Conservation (phyloP, 169 alveolate genomes). For the Plasmodium gonderi region DNA sequence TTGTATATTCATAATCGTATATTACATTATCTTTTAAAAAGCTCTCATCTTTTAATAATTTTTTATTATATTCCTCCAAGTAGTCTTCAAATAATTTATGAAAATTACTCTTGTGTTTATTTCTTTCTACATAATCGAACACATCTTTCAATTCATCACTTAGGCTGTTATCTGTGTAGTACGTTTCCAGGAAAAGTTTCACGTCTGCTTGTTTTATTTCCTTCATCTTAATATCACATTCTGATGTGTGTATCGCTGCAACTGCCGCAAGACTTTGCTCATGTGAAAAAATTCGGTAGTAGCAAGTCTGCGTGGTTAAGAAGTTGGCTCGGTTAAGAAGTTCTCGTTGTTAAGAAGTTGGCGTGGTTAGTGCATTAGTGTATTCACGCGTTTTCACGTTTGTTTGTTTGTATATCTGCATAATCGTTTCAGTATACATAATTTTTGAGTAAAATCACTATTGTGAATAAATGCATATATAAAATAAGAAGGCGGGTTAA, state of each 20-base stretch:
- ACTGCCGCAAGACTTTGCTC: neutral
- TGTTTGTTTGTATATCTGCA: neutral
- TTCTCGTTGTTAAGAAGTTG: neutral
- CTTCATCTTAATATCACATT: constrained; percentile 16
- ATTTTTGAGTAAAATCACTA: neutral
- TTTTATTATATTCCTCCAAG: constrained; percentile 55
- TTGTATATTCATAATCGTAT: constrained; percentile 64
- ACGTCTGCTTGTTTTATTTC: constrained; percentile 73
- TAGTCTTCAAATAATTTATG: constrained; percentile 72
- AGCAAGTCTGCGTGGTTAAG: neutral
- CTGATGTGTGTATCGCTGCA: neutral
- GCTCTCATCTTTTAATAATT: constrained; percentile 34
- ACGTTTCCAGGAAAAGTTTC: constrained; percentile 62
- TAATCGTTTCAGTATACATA: neutral
- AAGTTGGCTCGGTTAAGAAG: no score
- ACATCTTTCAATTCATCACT: constrained; percentile 43
- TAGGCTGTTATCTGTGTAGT: constrained; percentile 66
- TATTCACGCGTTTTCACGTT: neutral
- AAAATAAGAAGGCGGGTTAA: neutral
- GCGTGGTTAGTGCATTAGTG: no score
- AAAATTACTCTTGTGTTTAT: constrained; percentile 54
- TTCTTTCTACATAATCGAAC: constrained; percentile 61
- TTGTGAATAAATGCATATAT: neutral
- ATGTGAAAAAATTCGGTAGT: no score
- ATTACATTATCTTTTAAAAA: constrained; percentile 38